Evolutionary conservation across 805 yeast genomes (phyloP), one percentile per base, ranked within the genome.

Genomic region (Clavispora santaluciae): DNA sequence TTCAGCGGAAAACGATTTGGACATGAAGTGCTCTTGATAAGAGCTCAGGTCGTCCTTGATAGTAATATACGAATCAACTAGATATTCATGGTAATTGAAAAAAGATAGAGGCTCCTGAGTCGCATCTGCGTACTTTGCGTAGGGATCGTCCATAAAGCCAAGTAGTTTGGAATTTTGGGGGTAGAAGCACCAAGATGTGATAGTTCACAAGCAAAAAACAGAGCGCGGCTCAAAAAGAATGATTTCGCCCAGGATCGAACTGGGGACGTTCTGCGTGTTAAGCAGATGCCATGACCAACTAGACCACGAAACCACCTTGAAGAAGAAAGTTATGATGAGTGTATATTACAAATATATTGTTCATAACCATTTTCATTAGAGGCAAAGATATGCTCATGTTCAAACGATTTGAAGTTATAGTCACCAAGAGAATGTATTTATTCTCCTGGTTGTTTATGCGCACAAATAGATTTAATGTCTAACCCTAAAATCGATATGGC

Each of bases 51-150:
- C 51, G 25, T 55, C 63, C 33, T 30, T 60, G 12, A n/a, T 6
- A 22, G 31, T 16, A 21, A 42, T 38, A 56, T 70, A 68, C 16
- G 61, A 61, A 3, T 56, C 53, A 10, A 64, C 62, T 4, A 73
- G 49, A 52, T 66, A 79, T 55, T 83, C 90, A 53, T 83, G 87
- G 50, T 81, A 82, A 55, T 84, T 83, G 70, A 80, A 83, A 55
- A 78, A 81, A 40, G 43, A 45, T 17, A 61, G 47, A 17, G 34
- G 47, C 23, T 15, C 38, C 20, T 16, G 31, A 8, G 16, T 15
- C 17, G 13, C 9, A 7, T 36, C 29, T 22, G 49, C 43, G 42
- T 57, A 51, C 40, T 56, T 56, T 6, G 54, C 40, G 30, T 43
- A 42, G 1, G 62, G 60, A 33, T 44, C 46, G 37, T 55, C 51